A percentile compares a stretch with the other conserved stretches of the same genome.
Conservation (phyloP, 257 asterid genomes). For the Plantago major region DNA sequence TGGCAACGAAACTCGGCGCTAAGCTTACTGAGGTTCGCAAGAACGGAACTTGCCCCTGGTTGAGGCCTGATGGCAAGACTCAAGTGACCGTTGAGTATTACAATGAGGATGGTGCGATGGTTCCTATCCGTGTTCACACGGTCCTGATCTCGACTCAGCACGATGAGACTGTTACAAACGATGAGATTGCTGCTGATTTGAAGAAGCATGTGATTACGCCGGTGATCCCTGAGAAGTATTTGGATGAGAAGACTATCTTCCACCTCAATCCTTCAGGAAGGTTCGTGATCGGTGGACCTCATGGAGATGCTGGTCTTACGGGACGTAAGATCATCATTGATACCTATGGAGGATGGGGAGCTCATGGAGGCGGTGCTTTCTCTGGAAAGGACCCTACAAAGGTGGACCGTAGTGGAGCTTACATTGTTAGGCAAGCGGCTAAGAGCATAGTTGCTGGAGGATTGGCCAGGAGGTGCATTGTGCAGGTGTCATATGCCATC, state of each 20-base stretch:
- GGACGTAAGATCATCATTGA: slow-evolving; percentile 45
- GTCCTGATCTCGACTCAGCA: slow-evolving; percentile 42
- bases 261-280: slow-evolving; percentile 43
- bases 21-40: slow-evolving; percentile 43
- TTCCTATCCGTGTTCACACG: slow-evolving; percentile 38
- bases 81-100: slow-evolving; percentile 42
- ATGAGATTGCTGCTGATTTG: slow-evolving; percentile 35
- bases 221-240: slow-evolving; percentile 31
- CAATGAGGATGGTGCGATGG: slow-evolving; percentile 39
- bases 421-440: slow-evolving; percentile 38
- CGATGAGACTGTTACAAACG: slow-evolving; percentile 38
- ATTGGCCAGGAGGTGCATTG: slow-evolving; percentile 41
- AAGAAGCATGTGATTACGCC: slow-evolving; percentile 35
- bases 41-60: slow-evolving; percentile 38
- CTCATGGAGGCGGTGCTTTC: slow-evolving; percentile 37
- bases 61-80: slow-evolving; percentile 43
- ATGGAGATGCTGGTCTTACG: slow-evolving; percentile 43
- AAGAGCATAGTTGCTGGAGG: slow-evolving; percentile 43
- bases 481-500: slow-evolving; percentile 42
- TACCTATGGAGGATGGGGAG: slow-evolving; percentile 38
- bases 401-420: slow-evolving; percentile 40
- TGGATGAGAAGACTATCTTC: slow-evolving; percentile 39
- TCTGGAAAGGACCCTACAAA: slow-evolving; percentile 30
- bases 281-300: slow-evolving; percentile 41
- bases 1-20: slow-evolving; percentile 42